Base-by-base conservation (phyloP, 306 rosid species). In the Elaeagnus macrophylla region DNA sequence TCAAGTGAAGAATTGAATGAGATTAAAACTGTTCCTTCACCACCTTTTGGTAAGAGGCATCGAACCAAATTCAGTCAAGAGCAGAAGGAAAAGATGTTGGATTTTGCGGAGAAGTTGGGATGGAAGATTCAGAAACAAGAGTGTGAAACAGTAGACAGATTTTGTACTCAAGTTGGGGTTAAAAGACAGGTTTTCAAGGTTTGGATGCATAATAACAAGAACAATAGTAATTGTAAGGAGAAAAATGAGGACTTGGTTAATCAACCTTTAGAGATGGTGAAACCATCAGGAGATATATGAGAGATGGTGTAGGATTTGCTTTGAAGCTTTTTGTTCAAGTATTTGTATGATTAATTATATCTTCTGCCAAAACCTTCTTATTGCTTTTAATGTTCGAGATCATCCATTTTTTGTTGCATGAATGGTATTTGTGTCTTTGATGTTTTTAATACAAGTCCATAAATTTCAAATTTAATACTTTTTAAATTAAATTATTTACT, bases 161-260 rank as follows among this genome's bases (percentile, higher is more conserved):
- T 78, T 44, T 78, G 83, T 18, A 52, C 59, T 6, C 79, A 78
- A 58, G 67, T 78, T 25, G 80, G 83, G 17, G 72, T 78, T 16
- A 70, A 42, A 62, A 63, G 83, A n/a, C 80, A 63, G 59, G 83
- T 78, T 10, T 72, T 78, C 5, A 78, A 75, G 57, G 83, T 78
- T 12, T 78, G 83, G 83, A 78, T 78, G 83, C 83, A 78, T 14
- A 78, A 78, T 42, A 78, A 78, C 72, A 78, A 78, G 65, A 70
- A 59, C 57, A 36, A 57, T 7, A 2, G 4, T 25, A 51, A 63
- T 54, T 67, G 51, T 68, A 64, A 54, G 67, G 67, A 49, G 50
- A 15, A 54, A 40, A 69, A 42, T 11, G 6, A 47, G 5, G 55
- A n/a, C 3, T 18, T 49, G 1, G 14, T n/a, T n/a, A 25, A 47